Base-by-base conservation (phyloP, 495 filamentous ascomycete genomes). In the Penicillium lividum region DNA sequence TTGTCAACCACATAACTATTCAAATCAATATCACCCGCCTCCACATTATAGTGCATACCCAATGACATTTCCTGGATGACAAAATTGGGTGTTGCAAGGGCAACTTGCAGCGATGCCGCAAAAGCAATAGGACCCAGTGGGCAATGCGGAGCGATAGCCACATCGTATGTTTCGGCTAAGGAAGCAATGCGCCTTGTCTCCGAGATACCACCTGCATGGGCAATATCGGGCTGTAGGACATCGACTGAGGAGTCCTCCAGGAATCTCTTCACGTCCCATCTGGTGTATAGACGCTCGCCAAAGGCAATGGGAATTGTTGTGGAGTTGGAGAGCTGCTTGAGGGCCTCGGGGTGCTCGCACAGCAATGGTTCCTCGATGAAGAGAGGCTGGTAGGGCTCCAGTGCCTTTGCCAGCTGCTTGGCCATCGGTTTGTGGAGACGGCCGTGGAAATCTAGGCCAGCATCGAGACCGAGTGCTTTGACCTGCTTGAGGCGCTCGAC, bases 291-390 rank as follows among this genome's bases (percentile, higher is more conserved):
- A 13, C 89, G 81, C 67, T 93, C 89, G 25, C 89, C 89, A 6
- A 92, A 83, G 0, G 89, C 89, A 56, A 93, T 90, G 1, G 89
- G 89, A 28, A 79, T 82, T 5, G 78, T 84, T 0, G 84, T 89
- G 9, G 78, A 71, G 42, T 82, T 75, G 13, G 83, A 82, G 15
- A 93, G 73, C 47, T 84, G 82, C 57, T 88, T 90, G 66, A 91
- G 84, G 1, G 82, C 87, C 59, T 84, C 87, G 1, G 84, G 79
- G 62, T 92, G 85, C 67, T 92, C 90, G 15, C 81, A 85, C 6
- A 92, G 79, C 1, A 93, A 70, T 0, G 89, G 90, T 64, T 93
- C 89, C 66, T 93, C 89, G 50, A 93, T 87, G 70, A 93, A 93
- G 6, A 93, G 73, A 8, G 89, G 90, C 11, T 77, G 74, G 55